Conservation (phyloP, 2,329 filamentous ascomycete genomes). For the Alternaria sp. region DNA sequence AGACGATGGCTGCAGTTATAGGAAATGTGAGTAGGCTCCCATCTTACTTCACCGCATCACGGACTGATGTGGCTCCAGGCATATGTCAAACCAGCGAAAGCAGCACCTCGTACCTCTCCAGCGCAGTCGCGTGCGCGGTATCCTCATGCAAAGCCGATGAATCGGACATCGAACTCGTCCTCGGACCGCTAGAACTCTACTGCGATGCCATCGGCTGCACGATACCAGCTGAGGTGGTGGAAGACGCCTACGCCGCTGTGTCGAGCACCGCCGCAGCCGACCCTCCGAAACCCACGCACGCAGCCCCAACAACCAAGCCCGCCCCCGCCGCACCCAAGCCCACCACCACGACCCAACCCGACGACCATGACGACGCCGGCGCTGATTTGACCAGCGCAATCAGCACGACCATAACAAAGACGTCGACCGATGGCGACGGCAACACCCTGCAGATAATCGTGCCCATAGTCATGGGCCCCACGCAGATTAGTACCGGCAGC, state of each 20-base stretch:
- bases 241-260: constrained; percentile 25
- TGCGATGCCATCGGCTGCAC: constrained; percentile 21
- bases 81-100: constrained; percentile 32
- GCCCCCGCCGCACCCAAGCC: constrained; percentile 3
- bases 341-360: constrained; percentile 7
- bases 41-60: background rate
- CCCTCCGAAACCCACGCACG: constrained; percentile 2
- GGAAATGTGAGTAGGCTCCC: constrained; percentile 19
- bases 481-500: constrained; percentile 26
- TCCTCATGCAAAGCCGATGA: constrained; percentile 22
- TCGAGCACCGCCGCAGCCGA: constrained; percentile 3
- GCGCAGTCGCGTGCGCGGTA: constrained; percentile 26
- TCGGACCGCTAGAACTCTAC: constrained; percentile 27
- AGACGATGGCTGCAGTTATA: constrained; percentile 26
- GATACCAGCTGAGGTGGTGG: constrained; percentile 28
- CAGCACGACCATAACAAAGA: constrained; percentile 22
- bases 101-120: constrained; percentile 23
- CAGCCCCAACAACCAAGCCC: constrained; percentile 1
- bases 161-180: constrained; percentile 17
- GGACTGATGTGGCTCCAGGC: constrained; percentile 20
- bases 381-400: constrained; percentile 20
- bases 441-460: constrained; percentile 30
- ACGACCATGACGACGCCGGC: background rate
- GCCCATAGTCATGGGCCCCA: constrained; percentile 31
- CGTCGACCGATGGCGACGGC: constrained; percentile 29